Evolutionary conservation across 495 filamentous ascomycete genomes (phyloP).

Genomic region (Talaromyces borbonicus): DNA sequence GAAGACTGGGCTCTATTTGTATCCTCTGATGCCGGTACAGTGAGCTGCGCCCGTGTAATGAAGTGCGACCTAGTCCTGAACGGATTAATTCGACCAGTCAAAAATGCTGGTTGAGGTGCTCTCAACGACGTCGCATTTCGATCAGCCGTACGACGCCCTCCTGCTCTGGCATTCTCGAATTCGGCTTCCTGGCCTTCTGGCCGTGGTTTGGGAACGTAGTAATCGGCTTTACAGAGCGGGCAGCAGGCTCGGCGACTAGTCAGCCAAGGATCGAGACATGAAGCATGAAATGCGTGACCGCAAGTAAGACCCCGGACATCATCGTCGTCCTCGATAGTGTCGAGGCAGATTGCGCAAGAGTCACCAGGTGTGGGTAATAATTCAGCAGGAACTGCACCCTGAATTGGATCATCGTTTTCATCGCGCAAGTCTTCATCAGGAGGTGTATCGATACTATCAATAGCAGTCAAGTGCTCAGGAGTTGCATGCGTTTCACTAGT

Average conservation of each 20-base stretch:
- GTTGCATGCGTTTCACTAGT: background rate
- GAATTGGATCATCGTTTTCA: slow-evolving; percentile 80
- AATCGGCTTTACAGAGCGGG: slow-evolving; percentile 94
- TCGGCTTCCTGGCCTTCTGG: slow-evolving; percentile 36
- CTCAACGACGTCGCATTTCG: slow-evolving; percentile 9
- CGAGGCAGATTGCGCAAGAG: slow-evolving; percentile 93
- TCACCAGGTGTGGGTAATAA: slow-evolving; percentile 82
- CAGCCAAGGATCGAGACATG: slow-evolving; percentile 92
- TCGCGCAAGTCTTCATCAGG: slow-evolving; percentile 40
- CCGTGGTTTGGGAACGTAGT: slow-evolving; percentile 83
- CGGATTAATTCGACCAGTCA: slow-evolving; percentile 14
- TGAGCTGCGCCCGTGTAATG: background rate
- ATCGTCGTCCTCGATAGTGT: slow-evolving; percentile 87
- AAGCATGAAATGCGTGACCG: slow-evolving; percentile 91
- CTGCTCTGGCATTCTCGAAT: slow-evolving; percentile 18
- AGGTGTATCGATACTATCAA: background rate
- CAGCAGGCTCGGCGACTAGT: slow-evolving; percentile 89
- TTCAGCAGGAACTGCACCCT: slow-evolving; percentile 71
- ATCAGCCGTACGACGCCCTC: slow-evolving; percentile 15
- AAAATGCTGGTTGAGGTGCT: slow-evolving; percentile 17
- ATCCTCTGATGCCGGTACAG: background rate
- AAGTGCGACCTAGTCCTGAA: slow-evolving; percentile 8
- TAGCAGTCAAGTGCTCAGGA: background rate
- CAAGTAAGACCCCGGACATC: slow-evolving; percentile 90
- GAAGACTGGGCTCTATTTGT: background rate